Evolutionary conservation across 2,329 filamentous ascomycete genomes (phyloP).

Genomic region (Aspergillus floridensis): DNA sequence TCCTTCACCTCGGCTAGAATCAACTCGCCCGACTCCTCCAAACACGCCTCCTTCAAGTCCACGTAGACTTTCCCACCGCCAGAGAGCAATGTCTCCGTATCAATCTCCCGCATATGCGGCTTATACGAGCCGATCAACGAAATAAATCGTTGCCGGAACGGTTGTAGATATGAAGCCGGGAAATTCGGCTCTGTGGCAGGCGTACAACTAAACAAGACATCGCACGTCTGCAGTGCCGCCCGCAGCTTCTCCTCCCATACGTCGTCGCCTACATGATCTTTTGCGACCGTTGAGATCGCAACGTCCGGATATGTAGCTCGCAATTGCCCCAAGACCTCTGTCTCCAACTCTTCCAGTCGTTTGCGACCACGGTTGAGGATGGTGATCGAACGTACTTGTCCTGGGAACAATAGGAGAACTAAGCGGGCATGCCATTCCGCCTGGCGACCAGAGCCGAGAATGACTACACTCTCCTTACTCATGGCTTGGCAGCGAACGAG

Average conservation of each 20-base stretch:
- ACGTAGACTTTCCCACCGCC: constrained; percentile 68
- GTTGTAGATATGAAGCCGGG: constrained; percentile 36
- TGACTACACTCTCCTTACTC: constrained; percentile 37
- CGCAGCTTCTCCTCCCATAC: constrained; percentile 29
- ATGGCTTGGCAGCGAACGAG: constrained; percentile 47
- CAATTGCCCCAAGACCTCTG: constrained; percentile 31
- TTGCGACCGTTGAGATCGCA: constrained; percentile 42
- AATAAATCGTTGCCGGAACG: constrained; percentile 44
- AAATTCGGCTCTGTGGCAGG: constrained; percentile 48
- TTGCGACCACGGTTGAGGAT: constrained; percentile 69
- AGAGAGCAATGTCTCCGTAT: constrained; percentile 44
- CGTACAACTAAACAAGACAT: constrained; percentile 52
- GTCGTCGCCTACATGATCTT: constrained; percentile 61
- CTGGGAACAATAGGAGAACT: constrained; percentile 47
- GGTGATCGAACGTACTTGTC: constrained; percentile 61
- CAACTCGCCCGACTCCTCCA: constrained; percentile 49
- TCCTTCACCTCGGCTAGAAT: constrained; percentile 39
- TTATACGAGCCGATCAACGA: constrained; percentile 55
- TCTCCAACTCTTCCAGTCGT: constrained; percentile 52
- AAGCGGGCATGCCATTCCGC: constrained; percentile 52
- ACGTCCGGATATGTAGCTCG: constrained; percentile 37
- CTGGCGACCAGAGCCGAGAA: constrained; percentile 52
- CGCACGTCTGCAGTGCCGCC: constrained; percentile 31
- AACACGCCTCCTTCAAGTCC: constrained; percentile 51
- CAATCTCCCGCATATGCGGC: constrained; percentile 54